Conservation (phyloP, 2,329 filamentous ascomycete species). For the Ophiostoma pallidulum region DNA sequence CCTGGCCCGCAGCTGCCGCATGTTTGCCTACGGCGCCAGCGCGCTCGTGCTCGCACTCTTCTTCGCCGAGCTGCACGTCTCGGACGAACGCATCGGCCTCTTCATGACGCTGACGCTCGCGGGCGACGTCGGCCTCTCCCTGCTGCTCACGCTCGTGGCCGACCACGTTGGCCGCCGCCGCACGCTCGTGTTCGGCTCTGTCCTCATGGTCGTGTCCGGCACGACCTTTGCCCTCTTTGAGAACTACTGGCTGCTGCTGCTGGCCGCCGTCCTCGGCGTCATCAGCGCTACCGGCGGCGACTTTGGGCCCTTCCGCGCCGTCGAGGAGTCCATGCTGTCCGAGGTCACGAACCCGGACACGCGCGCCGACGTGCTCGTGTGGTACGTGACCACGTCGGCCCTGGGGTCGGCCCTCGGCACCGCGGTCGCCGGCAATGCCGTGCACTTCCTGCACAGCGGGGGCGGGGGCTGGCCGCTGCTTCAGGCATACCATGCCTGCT, state of each 20-base stretch:
- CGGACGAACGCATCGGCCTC: constrained; percentile 50
- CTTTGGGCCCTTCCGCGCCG: constrained; percentile 57
- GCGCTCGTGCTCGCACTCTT: constrained; percentile 54
- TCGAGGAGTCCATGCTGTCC: constrained; percentile 56
- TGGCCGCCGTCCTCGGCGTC: constrained; percentile 50
- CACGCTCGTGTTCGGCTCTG: constrained; percentile 42
- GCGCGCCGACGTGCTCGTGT: constrained; percentile 54
- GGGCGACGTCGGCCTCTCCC: constrained; percentile 51
- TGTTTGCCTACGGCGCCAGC: constrained; percentile 55
- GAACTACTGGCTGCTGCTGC: constrained; percentile 50
- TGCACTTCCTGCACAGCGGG: constrained; percentile 34
- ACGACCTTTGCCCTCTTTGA: constrained; percentile 42
- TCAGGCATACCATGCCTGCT: constrained; percentile 47
- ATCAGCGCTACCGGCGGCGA: constrained; percentile 55
- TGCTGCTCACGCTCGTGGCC: constrained; percentile 48
- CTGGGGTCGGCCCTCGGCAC: constrained; percentile 46
- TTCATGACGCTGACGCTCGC: constrained; percentile 58
- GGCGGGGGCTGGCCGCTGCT: constrained; percentile 39
- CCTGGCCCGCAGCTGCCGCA: constrained; percentile 40
- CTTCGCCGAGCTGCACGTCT: constrained; percentile 44
- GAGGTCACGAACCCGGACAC: constrained; percentile 47
- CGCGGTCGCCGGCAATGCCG: constrained; percentile 40
- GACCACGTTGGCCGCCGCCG: constrained; percentile 48
- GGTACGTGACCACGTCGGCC: constrained; percentile 52
- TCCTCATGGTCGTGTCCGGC: constrained; percentile 49